Percentiles rank a stretch among this genome's conserved stretches.
phyloP scores from a whole-genome alignment of 345 rosid genomes.

The Trapa bicornis region DNA sequence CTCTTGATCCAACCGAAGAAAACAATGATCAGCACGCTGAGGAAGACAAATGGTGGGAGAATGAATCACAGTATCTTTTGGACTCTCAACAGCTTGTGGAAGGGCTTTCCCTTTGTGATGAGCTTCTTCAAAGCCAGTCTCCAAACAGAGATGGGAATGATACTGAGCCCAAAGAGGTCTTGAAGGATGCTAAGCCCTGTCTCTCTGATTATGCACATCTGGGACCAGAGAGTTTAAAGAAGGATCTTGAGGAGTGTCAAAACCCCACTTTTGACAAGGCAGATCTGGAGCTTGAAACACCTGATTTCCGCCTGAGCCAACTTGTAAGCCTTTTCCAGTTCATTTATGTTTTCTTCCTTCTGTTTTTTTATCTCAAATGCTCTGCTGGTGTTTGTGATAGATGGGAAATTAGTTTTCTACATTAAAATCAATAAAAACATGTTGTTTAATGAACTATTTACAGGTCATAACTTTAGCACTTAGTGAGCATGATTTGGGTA shows the following conservation, averaged over 20 bases:
- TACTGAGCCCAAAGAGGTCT: slow-evolving; percentile 24
- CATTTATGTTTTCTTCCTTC: neutral
- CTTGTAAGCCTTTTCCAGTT: slow-evolving; percentile 39
- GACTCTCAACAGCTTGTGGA: slow-evolving; percentile 89
- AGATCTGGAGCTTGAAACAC: slow-evolving; percentile 76
- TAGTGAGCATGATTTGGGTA: neutral
- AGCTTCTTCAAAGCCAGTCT: slow-evolving; percentile 67
- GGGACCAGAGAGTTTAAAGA: slow-evolving; percentile 66
- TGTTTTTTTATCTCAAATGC: neutral
- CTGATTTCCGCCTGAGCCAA: slow-evolving; percentile 88
- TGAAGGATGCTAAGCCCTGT: slow-evolving; percentile 30
- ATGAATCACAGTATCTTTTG: slow-evolving; percentile 58
- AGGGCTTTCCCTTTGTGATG: slow-evolving; percentile 76
- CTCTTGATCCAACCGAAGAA: slow-evolving; percentile 18
- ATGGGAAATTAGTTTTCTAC: neutral
- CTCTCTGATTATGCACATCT: slow-evolving; percentile 62
- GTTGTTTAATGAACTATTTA: neutral
- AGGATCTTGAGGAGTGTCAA: slow-evolving; percentile 87
- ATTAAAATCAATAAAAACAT: neutral
- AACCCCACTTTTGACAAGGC: slow-evolving; percentile 56
- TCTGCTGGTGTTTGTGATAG: neutral
- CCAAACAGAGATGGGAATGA: slow-evolving; percentile 41
- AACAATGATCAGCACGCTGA: slow-evolving; percentile 28
- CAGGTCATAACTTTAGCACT: neutral
- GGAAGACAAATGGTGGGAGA: slow-evolving; percentile 79